Evolutionary conservation across 805 yeast species (phyloP), one percentile per base, ranked within the genome.

Genomic region (Lipomyces anomalus): DNA sequence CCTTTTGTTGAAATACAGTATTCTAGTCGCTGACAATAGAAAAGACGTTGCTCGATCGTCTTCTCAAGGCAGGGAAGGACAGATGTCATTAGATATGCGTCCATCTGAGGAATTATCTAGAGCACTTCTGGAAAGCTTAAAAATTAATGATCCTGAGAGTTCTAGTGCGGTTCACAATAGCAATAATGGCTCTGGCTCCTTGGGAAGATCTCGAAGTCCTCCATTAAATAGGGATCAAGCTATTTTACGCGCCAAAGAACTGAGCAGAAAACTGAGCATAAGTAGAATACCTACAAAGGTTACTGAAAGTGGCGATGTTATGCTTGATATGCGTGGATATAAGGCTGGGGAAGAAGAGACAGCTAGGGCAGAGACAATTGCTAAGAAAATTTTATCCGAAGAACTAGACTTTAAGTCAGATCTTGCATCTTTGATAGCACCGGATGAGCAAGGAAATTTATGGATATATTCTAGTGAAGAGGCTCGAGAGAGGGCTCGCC

Each of bases 321-420:
- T 88, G 35, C 68, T 92, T 37, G 98, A 92, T 66, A 86, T 90
- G 81, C 94, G 88, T 57, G 98, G 98, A 16, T 92, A 92, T 67
- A 90, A 89, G 65, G 83, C 95, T 28, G 87, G 82, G 57, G 83
- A 80, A 42, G 79, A 80, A 55, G 86, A 82, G 61, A 77, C 84
- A 34, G 80, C 80, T 41, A 80, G 78, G 55, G 78, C 94, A 0
- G 95, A 88, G 61, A 80, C 80, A 41, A 68, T 84, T 30, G 76
- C 92, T 48, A 79, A 79, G 56, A 80, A 82, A 55, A 70, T 89
- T 35, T 70, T 90, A 41, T 69, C 77, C 28, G 92, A 86, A 53
- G 97, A 90, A 61, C 72, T 89, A 64, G 73, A 42, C 17, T 54
- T 57, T 22, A 63, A 61, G 32, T 44, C 57, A 9, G 64, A 61